Evolutionary conservation across 192 early-diverging fungal genomes (phyloP).

Genomic region (Kappamyces sp.): DNA sequence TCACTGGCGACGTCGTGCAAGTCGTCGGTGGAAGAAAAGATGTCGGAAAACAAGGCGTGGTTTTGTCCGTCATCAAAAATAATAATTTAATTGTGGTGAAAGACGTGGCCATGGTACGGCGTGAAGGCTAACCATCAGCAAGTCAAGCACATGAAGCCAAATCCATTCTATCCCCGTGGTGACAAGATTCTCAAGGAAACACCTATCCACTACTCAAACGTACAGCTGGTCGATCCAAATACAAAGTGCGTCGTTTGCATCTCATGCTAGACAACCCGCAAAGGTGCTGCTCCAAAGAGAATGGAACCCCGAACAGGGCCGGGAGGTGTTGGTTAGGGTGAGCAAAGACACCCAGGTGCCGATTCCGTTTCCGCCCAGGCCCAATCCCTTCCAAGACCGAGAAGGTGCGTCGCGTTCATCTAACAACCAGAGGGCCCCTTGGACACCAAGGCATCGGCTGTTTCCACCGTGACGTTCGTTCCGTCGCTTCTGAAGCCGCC

Average conservation of each 20-base stretch:
- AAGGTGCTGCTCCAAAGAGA: neutral
- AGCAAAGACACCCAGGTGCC: slow-evolving; percentile 12
- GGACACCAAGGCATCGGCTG: slow-evolving; percentile 26
- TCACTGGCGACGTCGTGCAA: slow-evolving; percentile 14
- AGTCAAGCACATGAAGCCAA: slow-evolving; percentile 54
- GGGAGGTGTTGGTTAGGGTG: slow-evolving; percentile 3
- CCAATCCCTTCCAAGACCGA: slow-evolving; percentile 25
- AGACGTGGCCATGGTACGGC: slow-evolving; percentile 44
- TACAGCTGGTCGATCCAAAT: slow-evolving; percentile 63
- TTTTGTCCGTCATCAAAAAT: slow-evolving; percentile 54
- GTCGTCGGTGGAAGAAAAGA: slow-evolving; percentile 15
- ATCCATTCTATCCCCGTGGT: slow-evolving; percentile 42
- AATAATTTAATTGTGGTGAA: slow-evolving; percentile 59
- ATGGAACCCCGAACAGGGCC: slow-evolving; percentile 6
- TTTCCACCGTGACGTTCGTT: slow-evolving; percentile 23
- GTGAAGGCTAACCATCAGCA: slow-evolving; percentile 12
- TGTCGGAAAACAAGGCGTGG: slow-evolving; percentile 54
- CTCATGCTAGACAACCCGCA: neutral
- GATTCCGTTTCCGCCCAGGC: slow-evolving; percentile 29
- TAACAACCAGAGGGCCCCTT: slow-evolving; percentile 14
- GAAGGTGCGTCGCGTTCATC: slow-evolving; percentile 9
- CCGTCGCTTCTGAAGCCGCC: slow-evolving; percentile 28
- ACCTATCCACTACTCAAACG: slow-evolving; percentile 64
- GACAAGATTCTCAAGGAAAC: slow-evolving; percentile 56
- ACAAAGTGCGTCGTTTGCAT: slow-evolving; percentile 7